A percentile compares a stretch with the other conserved stretches of the same genome.
These are phyloP conservation scores for Perilla frutescens DNA, from an alignment of 257 asterid genomes.

Conservation along the genomic window DNA sequence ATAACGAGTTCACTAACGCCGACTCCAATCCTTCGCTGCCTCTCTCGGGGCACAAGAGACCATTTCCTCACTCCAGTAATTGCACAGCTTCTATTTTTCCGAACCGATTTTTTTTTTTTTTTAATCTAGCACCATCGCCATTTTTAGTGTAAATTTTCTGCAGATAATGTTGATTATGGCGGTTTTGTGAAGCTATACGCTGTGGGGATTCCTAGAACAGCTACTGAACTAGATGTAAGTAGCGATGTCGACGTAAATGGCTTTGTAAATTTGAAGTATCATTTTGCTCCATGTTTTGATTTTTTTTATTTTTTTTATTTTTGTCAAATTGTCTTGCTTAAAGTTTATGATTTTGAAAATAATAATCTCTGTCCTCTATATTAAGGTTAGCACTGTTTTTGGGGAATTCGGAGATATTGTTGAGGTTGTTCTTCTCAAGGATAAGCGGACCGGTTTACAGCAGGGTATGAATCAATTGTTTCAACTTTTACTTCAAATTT, in stretches of 20 bases:
- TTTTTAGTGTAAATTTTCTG: conserved; percentile 1
- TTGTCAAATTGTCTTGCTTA: not conserved
- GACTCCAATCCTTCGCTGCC: conserved; percentile 38
- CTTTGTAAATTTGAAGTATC: not conserved
- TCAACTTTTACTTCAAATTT: not conserved
- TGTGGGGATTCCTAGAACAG: conserved; percentile 64
- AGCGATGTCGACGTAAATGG: conserved; percentile 12
- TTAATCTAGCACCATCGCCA: not conserved
- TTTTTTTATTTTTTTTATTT: conserved; percentile 11
- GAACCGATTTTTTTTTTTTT: not conserved
- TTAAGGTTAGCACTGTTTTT: conserved; percentile 60
- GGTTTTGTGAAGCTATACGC: conserved; percentile 75
- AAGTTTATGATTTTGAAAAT: conserved; percentile 9
- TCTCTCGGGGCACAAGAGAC: conserved; percentile 53
- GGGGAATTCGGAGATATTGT: conserved; percentile 71
- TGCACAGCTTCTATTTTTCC: not conserved
- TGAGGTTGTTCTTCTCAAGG: conserved; percentile 81
- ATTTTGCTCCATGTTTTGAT: not conserved
- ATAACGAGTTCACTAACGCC: conserved; percentile 34
- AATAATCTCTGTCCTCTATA: not conserved
- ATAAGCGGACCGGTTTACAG: conserved; percentile 72
- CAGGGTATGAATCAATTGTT: conserved; percentile 55
- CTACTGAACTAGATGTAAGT: conserved; percentile 74
- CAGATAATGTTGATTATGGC: conserved; percentile 55
- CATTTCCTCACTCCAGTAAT: conserved; percentile 44